Conservation (phyloP, 805 yeast genomes). For the Kluyveromyces starmeri region DNA sequence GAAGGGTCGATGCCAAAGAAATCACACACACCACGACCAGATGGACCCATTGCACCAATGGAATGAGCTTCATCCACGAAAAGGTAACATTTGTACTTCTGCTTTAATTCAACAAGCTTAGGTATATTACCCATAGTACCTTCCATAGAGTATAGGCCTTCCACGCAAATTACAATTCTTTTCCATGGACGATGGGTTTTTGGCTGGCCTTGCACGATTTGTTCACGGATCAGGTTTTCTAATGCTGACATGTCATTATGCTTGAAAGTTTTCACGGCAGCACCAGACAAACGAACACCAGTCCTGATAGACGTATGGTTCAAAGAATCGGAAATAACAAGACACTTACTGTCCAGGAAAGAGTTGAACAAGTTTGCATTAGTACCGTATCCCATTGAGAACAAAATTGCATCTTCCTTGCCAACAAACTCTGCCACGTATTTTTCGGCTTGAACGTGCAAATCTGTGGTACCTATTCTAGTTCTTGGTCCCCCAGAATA, state of each 20-base stretch:
- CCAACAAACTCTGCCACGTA: constrained; percentile 82
- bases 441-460: constrained; percentile 66
- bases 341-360: constrained; percentile 75
- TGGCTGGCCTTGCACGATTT: constrained; percentile 90
- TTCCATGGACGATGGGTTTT: constrained; percentile 95
- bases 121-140: constrained; percentile 87
- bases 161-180: constrained; percentile 75
- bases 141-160: constrained; percentile 89
- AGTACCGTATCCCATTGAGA: constrained; percentile 94
- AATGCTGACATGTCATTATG: constrained; percentile 83
- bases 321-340: constrained; percentile 87
- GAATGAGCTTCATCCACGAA: constrained; percentile 98
- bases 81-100: constrained; percentile 79
- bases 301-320: constrained; percentile 95
- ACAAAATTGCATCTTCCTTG: constrained; percentile 76
- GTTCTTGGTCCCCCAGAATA: constrained; percentile 72
- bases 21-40: constrained; percentile 92
- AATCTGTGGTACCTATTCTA: constrained; percentile 63
- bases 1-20: constrained; percentile 73
- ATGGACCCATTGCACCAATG: constrained; percentile 95
- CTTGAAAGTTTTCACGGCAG: constrained; percentile 82
- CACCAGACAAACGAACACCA: constrained; percentile 89
- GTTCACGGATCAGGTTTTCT: constrained; percentile 70
- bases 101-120: constrained; percentile 56
- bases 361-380: constrained; percentile 83